Evolutionary conservation across 306 rosid species (phyloP).

Genomic region (Oxytropis ochrocephala): DNA sequence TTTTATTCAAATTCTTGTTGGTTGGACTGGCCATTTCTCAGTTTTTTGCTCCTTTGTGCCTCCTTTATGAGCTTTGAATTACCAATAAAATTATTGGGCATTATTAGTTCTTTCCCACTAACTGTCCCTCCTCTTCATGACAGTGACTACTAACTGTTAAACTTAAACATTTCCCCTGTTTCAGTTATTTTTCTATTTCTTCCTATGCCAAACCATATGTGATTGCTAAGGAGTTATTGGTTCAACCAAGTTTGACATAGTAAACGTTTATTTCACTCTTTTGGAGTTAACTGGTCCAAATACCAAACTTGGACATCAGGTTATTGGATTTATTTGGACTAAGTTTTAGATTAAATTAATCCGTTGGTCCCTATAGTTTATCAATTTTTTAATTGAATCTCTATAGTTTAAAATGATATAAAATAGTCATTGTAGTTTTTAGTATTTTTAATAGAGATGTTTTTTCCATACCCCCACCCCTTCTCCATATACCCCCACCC

Average conservation of each 20-base stretch:
- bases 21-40: not conserved
- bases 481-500: no score
- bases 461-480: no score
- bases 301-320: slow-evolving; percentile 7
- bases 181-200: not conserved
- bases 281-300: not conserved
- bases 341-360: not conserved
- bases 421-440: no score
- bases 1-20: not conserved
- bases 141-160: slow-evolving; percentile 14
- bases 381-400: not conserved
- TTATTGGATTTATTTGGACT: not conserved
- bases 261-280: not conserved
- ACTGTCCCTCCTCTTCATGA: not conserved
- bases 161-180: not conserved
- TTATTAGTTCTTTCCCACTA: not conserved
- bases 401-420: no score
- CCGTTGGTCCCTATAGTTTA: no score
- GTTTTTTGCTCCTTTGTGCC: not conserved
- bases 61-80: not conserved
- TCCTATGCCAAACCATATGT: not conserved
- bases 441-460: no score
- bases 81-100: not conserved
- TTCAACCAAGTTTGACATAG: slow-evolving; percentile 15
- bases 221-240: not conserved